Evolutionary conservation across 768 basidiomycete species (phyloP).

Genomic region (Clathrus columnatus): DNA sequence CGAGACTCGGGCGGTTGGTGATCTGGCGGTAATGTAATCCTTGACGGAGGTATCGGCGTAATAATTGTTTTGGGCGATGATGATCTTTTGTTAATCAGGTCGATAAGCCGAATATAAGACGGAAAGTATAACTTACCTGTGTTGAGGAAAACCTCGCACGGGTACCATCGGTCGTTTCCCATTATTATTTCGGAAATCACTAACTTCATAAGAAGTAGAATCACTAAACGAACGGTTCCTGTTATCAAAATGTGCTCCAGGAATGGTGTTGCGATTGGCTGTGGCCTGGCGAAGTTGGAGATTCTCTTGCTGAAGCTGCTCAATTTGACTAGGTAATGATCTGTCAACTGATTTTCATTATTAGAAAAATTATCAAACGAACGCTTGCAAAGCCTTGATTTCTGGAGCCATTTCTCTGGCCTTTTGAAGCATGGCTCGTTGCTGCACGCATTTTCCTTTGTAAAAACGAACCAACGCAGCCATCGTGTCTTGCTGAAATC

Average conservation of each 20-base stretch:
- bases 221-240: neutral
- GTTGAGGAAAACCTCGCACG: slow-evolving; percentile 24
- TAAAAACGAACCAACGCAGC: slow-evolving; percentile 59
- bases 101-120: too few relatives aligned
- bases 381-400: slow-evolving; percentile 47
- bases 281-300: neutral
- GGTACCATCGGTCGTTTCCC: slow-evolving; percentile 57
- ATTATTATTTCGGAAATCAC: slow-evolving; percentile 40
- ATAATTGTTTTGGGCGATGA: slow-evolving; percentile 48
- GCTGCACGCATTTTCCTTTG: slow-evolving; percentile 48
- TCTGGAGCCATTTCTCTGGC: slow-evolving; percentile 43
- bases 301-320: slow-evolving; percentile 5
- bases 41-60: slow-evolving; percentile 49
- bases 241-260: neutral
- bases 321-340: neutral
- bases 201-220: slow-evolving; percentile 21
- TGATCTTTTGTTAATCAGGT: slow-evolving; percentile 13
- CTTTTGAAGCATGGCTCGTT: slow-evolving; percentile 42
- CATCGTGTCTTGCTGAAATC: slow-evolving; percentile 78
- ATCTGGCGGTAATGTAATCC: slow-evolving; percentile 59
- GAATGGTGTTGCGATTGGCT: slow-evolving; percentile 1
- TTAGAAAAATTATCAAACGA: slow-evolving; percentile 8
- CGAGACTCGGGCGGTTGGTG: slow-evolving; percentile 41
- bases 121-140: slow-evolving; percentile 1
- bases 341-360: neutral